Evolutionary conservation across 116 monocot genomes (phyloP).

Genomic region (Thalassia testudinum): DNA sequence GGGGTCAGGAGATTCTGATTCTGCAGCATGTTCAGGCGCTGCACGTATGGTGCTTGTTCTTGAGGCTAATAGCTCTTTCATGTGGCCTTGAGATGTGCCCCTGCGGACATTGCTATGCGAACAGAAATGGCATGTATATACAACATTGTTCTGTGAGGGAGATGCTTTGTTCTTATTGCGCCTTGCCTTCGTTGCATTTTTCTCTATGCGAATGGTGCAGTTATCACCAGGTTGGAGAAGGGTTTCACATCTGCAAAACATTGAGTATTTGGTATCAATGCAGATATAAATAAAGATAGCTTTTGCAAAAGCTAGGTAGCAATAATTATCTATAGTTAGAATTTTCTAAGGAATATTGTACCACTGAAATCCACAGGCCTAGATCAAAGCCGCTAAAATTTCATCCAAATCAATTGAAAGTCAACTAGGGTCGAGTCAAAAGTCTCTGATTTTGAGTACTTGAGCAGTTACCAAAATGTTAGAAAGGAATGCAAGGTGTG

Average conservation of each 20-base stretch:
- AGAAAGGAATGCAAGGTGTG: too few species aligned
- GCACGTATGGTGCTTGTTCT: not conserved
- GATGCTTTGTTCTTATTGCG: slow-evolving; percentile 6
- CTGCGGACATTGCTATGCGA: slow-evolving; percentile 31
- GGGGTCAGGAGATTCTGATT: not conserved
- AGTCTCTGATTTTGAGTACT: too few species aligned
- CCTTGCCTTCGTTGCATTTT: slow-evolving; percentile 15
- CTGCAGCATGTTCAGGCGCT: too few species aligned
- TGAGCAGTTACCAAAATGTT: too few species aligned
- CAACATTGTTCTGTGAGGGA: slow-evolving; percentile 37
- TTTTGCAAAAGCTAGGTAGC: too few species aligned
- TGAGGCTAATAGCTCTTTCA: slow-evolving; percentile 32
- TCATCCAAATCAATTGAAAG: too few species aligned
- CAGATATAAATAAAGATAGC: too few species aligned
- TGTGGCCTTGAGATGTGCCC: slow-evolving; percentile 35
- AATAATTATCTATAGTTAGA: too few species aligned
- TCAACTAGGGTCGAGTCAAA: too few species aligned
- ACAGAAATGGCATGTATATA: slow-evolving; percentile 69
- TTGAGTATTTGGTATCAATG: not conserved
- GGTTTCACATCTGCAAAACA: slow-evolving; percentile 56
- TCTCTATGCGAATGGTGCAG: slow-evolving; percentile 77
- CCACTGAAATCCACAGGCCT: too few species aligned
- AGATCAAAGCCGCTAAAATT: too few species aligned
- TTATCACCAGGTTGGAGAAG: slow-evolving; percentile 67
- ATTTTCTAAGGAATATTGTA: too few species aligned